Base-by-base conservation (phyloP, 495 filamentous ascomycete species). In the Neohortaea acidophila region DNA sequence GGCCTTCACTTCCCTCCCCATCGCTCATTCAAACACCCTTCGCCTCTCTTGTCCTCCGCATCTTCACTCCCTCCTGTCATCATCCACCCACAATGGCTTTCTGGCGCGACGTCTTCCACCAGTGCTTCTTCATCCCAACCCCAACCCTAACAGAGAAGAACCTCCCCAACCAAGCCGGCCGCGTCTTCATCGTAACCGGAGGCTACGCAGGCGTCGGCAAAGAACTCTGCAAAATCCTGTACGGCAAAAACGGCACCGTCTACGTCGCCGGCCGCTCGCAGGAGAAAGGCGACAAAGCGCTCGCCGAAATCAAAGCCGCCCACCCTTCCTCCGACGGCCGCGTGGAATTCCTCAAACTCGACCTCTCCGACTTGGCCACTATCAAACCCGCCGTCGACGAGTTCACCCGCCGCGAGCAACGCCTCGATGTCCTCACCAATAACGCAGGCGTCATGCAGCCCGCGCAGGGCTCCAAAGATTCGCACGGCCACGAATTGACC, bases 381-480 rank as follows among this genome's bases (percentile, higher is more conserved):
- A 61, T 73, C 48, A 66, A 65, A 38, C 20, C 38, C 4, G 47
- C 59, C 17, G 68, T 49, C 5, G 44, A 59, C 0, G 44, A 48
- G 12, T 70, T 73, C 51, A 33, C 59, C n/a, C 10, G 13, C 1
- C 51, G 51, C 26, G 65, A 72, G 42, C 22, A 36, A 2, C 43
- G 56, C 3, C 57, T 73, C 20, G 59, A 73, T 55, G 60, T 67
- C 32, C 53, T 73, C 14, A 48, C 55, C 19, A 62, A 68, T 41
- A 73, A 72, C 51, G 68, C 68, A 8, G 69, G 58, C 17, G 57
- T 73, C 26, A 62, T 62, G 56, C 36, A 42, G 12, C 57, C 60
- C 0, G 62, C 66, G 2, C 24, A 11, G 1, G 67, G 58, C 20
- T 55, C 39, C 18, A 52, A 48, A 12, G 52, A 54, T n/a, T 35